Evolutionary conservation across 805 yeast species (phyloP), one percentile per base, ranked within the genome.

Genomic region (Kodamaea hsintzibuensis): DNA sequence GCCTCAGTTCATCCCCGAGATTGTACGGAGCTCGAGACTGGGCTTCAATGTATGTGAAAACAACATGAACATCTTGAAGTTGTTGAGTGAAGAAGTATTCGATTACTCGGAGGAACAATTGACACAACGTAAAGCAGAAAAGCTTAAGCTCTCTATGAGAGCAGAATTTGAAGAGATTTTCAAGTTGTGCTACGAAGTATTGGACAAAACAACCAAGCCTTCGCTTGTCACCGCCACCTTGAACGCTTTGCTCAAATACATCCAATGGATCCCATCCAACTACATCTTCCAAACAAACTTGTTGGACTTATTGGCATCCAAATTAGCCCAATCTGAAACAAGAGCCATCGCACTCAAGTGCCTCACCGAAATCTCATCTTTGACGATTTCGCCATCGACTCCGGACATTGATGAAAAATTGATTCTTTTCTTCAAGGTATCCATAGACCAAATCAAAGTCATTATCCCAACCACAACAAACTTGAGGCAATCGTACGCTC

Each of bases 1-100:
- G 99, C 98, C 98, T 16, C 89, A 87, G 63, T 95, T 95, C 65
- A 88, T 95, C 49, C 97, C 97, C 14, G 99, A 95, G 69, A 82
- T 95, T 53, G 95, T 93, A 47, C 82, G 81, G 56, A 86, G 96
- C 59, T 86, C 96, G 46, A 83, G 90, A 58, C 84, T 93, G 12
- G 86, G 95, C 18, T 84, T 89, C 70, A 93, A 91, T 64, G 97
- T 95, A 50, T 95, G 99, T 76, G 99, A 95, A 72, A 95, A 95
- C 75, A 95, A 95, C 73, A 93, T 95, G 98, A 85, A 86, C 57
- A 92, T 95, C 55, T 80, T 95, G 68, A 88, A 88, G 63, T 78
- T 95, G 59, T 80, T 95, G 62, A 86, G 96, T 50, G 99, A 95
- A 74, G 99, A 95, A 73, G 96, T 95, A 16, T 95, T 93, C 68